Evolutionary conservation across 352 stramenopile genomes (phyloP).

Genomic region (Phytophthora lateralis): DNA sequence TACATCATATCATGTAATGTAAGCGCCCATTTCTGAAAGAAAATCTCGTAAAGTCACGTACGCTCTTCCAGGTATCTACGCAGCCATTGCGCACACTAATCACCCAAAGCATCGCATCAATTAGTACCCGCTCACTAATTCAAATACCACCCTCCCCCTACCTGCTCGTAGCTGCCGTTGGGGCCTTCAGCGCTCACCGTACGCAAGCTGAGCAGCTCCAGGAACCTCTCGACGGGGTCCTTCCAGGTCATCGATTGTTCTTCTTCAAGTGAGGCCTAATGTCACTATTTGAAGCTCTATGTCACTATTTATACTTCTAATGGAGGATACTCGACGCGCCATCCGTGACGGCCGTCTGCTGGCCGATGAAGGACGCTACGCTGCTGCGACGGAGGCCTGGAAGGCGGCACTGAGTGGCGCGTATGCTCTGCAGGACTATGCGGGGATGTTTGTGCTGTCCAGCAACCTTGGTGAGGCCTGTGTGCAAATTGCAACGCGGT

Average conservation of each 20-base stretch:
- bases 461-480: constrained; percentile 69
- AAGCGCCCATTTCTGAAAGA: neutral
- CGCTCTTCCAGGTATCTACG: constrained; percentile 52
- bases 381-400: constrained; percentile 52
- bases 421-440: constrained; percentile 56
- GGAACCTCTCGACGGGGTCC: constrained; percentile 61
- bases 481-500: constrained; percentile 29
- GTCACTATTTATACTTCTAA: constrained; percentile 11
- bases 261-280: neutral
- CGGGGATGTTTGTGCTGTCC: constrained; percentile 69
- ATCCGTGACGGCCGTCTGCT: constrained; percentile 48
- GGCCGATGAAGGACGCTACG: constrained; percentile 38
- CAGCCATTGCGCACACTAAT: constrained; percentile 77
- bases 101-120: neutral
- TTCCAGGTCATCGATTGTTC: constrained; percentile 19
- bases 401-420: constrained; percentile 49
- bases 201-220: constrained; percentile 80
- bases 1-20: neutral
- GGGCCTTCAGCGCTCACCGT: constrained; percentile 81
- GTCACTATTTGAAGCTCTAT: neutral
- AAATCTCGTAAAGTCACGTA: constrained; percentile 14
- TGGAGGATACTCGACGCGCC: constrained; percentile 36
- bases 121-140: neutral
- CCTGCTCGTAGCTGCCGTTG: constrained; percentile 68
- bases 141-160: constrained; percentile 4